phyloP scores from a whole-genome alignment of 768 basidiomycete species.

The Kwoniella sp. region DNA sequence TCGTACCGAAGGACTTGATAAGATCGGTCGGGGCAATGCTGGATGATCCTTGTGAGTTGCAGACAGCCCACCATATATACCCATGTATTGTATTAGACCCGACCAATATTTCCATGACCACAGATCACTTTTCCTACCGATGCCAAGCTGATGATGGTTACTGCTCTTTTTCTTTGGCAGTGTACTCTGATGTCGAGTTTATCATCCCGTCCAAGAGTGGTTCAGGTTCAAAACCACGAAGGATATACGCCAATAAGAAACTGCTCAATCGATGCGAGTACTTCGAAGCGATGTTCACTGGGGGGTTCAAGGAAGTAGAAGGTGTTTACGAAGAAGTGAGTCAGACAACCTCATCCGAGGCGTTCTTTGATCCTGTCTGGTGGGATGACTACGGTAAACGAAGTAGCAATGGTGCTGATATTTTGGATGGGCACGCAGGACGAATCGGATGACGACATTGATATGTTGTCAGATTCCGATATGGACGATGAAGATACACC shows the following conservation, averaged over 20 bases:
- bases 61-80: not conserved
- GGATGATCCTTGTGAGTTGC: constrained; percentile 62
- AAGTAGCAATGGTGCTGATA: not conserved
- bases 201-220: constrained; percentile 63
- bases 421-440: constrained; percentile 14
- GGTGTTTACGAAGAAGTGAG: constrained; percentile 30
- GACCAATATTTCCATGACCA: too few relatives aligned
- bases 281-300: constrained; percentile 64
- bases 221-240: constrained; percentile 32
- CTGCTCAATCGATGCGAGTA: constrained; percentile 74
- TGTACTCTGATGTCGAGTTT: constrained; percentile 83
- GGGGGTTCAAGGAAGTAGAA: constrained; percentile 47
- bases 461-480: constrained; percentile 48
- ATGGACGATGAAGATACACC: constrained; percentile 47
- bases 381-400: too few relatives aligned
- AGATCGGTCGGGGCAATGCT: constrained; percentile 73
- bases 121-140: too few relatives aligned
- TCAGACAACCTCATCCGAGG: constrained; percentile 14
- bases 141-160: too few relatives aligned
- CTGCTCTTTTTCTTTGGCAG: constrained; percentile 44
- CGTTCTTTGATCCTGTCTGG: too few relatives aligned
- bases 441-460: constrained; percentile 38
- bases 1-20: constrained; percentile 69
- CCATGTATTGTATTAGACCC: too few relatives aligned
- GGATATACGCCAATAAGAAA: constrained; percentile 70